Conservation (phyloP, 768 basidiomycete species). For the Suillus subluteus region DNA sequence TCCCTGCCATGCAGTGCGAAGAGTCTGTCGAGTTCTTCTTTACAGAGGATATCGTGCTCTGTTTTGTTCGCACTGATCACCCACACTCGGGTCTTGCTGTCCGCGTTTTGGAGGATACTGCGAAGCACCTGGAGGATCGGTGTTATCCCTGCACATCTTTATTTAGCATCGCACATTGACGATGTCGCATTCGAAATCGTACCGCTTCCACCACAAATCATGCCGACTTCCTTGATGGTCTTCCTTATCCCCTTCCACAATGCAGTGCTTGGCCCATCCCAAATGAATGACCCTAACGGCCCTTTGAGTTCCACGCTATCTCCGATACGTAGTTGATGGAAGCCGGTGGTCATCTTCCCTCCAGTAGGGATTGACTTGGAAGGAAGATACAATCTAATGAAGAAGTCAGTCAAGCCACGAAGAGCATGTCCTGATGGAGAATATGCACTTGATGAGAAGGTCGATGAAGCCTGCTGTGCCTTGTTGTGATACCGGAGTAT, state of each 20-base stretch:
- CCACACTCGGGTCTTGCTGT: conserved; percentile 46
- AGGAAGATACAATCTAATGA: conserved; percentile 47
- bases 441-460: conserved; percentile 52
- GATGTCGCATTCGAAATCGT: conserved; percentile 15
- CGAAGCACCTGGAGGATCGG: conserved; percentile 61
- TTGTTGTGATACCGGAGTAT: conserved; percentile 57
- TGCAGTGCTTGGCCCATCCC: conserved; percentile 46
- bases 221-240: conserved; percentile 45
- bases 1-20: conserved; percentile 26
- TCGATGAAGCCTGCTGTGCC: conserved; percentile 51
- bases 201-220: conserved; percentile 65
- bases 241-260: conserved; percentile 39
- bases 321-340: conserved; percentile 49
- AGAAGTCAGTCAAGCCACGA: conserved; percentile 13
- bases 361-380: conserved; percentile 40
- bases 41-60: conserved; percentile 54
- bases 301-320: conserved; percentile 61
- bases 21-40: conserved; percentile 49
- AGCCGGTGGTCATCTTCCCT: conserved; percentile 56
- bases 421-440: neutral
- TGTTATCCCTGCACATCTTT: conserved; percentile 45
- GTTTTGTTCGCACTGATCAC: conserved; percentile 52
- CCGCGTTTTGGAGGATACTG: conserved; percentile 45
- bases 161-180: neutral
- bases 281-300: conserved; percentile 59